These are phyloP conservation scores for Alternaria sp. DNA, from an alignment of 2,329 filamentous ascomycete species.

Conservation along the genomic window DNA sequence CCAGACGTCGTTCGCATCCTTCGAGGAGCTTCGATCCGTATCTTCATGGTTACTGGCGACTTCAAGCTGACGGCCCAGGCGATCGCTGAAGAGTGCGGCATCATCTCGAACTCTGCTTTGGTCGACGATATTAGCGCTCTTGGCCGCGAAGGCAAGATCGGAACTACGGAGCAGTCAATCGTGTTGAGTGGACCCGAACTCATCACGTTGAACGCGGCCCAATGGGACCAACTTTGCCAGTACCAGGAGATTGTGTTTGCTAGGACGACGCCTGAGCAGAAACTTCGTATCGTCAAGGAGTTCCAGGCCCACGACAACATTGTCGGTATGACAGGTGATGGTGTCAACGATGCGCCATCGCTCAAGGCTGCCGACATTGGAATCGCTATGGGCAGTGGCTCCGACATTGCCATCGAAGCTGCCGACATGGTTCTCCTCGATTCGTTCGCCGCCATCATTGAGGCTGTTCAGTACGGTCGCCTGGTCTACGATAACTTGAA, in stretches of 20 bases:
- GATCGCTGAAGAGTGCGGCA: slow-evolving; percentile 75
- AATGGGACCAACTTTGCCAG: slow-evolving; percentile 70
- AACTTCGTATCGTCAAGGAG: slow-evolving; percentile 78
- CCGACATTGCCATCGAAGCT: slow-evolving; percentile 67
- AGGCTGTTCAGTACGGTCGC: slow-evolving; percentile 74
- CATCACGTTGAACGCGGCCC: slow-evolving; percentile 67
- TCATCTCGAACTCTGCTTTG: slow-evolving; percentile 62
- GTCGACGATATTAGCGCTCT: slow-evolving; percentile 64
- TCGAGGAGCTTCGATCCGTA: slow-evolving; percentile 72
- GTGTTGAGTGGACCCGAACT: slow-evolving; percentile 58
- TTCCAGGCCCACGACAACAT: slow-evolving; percentile 68
- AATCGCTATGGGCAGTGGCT: slow-evolving; percentile 64
- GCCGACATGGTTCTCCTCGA: slow-evolving; percentile 70
- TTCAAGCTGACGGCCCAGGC: slow-evolving; percentile 76
- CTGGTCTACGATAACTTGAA: slow-evolving; percentile 82
- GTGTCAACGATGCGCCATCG: slow-evolving; percentile 60
- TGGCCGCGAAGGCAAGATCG: slow-evolving; percentile 39
- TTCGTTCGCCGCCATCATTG: slow-evolving; percentile 73
- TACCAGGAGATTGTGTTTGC: slow-evolving; percentile 80
- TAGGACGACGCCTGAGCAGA: slow-evolving; percentile 75
- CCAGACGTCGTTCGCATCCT: slow-evolving; percentile 66
- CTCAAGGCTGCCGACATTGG: slow-evolving; percentile 66
- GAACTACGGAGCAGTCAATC: slow-evolving; percentile 33
- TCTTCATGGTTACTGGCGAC: slow-evolving; percentile 84
- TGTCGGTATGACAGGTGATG: slow-evolving; percentile 60